Conservation (phyloP, 2,329 filamentous ascomycete species). For the Xylariales sp. region DNA sequence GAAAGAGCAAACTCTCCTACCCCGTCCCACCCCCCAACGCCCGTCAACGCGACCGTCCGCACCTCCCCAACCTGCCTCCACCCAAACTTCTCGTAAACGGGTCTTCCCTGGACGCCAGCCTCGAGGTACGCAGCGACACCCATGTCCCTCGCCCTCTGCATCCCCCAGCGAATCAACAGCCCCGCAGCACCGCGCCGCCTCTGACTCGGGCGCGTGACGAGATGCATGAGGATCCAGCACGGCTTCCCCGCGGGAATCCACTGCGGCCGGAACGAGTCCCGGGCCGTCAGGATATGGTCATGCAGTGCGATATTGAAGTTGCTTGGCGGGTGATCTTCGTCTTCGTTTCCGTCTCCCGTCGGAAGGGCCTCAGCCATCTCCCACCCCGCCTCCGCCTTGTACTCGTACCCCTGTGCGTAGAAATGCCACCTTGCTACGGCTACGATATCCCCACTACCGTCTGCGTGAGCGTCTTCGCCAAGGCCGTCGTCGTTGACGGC, state of each 20-base stretch:
- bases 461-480: constrained; percentile 13
- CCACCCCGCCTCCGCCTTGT: constrained; percentile 10
- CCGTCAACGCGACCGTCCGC: background rate
- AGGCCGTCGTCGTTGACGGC: constrained; percentile 5
- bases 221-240: constrained; percentile 19
- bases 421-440: constrained; percentile 18
- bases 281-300: constrained; percentile 13
- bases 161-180: constrained; percentile 10
- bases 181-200: constrained; percentile 9
- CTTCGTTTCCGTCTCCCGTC: background rate
- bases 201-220: constrained; percentile 14
- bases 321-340: constrained; percentile 8
- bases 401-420: constrained; percentile 15
- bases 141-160: constrained; percentile 1
- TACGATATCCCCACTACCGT: constrained; percentile 8
- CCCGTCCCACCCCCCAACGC: background rate
- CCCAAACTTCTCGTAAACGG: constrained; percentile 11
- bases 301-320: constrained; percentile 14
- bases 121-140: constrained; percentile 8
- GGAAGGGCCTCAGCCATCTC: constrained; percentile 9
- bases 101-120: constrained; percentile 5
- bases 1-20: background rate
- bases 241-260: constrained; percentile 12
- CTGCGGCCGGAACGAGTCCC: constrained; percentile 12
- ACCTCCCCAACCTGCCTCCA: constrained; percentile 13